Conservation (phyloP, 2,329 filamentous ascomycete species). For the Alternaria novae-zelandiae region DNA sequence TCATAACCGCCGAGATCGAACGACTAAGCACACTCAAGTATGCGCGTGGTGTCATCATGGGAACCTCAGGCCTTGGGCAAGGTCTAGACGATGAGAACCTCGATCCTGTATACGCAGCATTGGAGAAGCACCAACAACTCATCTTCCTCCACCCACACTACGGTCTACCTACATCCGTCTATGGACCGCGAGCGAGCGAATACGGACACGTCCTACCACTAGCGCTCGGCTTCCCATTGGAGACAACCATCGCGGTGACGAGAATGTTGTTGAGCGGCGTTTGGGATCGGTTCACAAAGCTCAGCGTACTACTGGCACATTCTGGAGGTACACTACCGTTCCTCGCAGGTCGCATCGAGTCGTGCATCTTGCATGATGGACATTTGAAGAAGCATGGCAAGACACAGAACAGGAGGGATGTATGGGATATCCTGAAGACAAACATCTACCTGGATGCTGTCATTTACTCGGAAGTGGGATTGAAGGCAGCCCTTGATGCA, state of each 20-base stretch:
- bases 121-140: conserved; percentile 69
- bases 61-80: conserved; percentile 78
- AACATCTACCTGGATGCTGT: conserved; percentile 91
- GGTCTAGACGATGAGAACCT: conserved; percentile 80
- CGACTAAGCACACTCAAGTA: conserved; percentile 67
- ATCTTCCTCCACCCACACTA: conserved; percentile 94
- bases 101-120: conserved; percentile 72
- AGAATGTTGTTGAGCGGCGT: conserved; percentile 87
- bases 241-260: conserved; percentile 88
- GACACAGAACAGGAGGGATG: conserved; percentile 60
- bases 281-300: conserved; percentile 73
- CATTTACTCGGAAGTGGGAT: conserved; percentile 76
- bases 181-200: conserved; percentile 72
- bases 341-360: conserved; percentile 85
- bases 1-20: conserved; percentile 69
- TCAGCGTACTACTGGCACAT: conserved; percentile 83
- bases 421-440: conserved; percentile 71
- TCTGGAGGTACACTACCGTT: conserved; percentile 89
- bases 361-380: conserved; percentile 82
- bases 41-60: conserved; percentile 86
- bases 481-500: conserved; percentile 73
- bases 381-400: conserved; percentile 72
- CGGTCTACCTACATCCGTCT: conserved; percentile 80
- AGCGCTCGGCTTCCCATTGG: conserved; percentile 85
- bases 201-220: conserved; percentile 90